These are phyloP conservation scores for Fusarium robinianum DNA, from an alignment of 2,329 filamentous ascomycete genomes.

Conservation along the genomic window DNA sequence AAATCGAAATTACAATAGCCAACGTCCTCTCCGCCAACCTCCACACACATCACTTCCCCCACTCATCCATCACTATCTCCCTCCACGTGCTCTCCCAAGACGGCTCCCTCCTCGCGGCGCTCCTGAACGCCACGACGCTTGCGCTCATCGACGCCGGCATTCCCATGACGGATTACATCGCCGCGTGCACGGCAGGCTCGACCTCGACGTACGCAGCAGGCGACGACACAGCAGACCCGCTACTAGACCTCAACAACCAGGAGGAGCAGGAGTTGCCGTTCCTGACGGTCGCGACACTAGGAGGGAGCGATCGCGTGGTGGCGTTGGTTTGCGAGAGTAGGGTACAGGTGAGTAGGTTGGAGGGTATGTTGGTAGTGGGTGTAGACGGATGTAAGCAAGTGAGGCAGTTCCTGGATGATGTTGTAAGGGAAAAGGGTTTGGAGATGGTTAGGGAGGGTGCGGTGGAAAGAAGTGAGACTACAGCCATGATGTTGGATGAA, in stretches of 20 bases:
- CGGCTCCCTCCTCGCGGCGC: slow-evolving; percentile 85
- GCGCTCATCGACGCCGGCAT: slow-evolving; percentile 94
- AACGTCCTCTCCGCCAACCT: slow-evolving; percentile 77
- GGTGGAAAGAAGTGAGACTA: slow-evolving; percentile 52
- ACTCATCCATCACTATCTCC: slow-evolving; percentile 80
- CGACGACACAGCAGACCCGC: slow-evolving; percentile 73
- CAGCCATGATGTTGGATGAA: slow-evolving; percentile 57
- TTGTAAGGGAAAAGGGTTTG: slow-evolving; percentile 73
- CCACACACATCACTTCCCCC: slow-evolving; percentile 86
- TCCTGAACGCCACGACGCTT: slow-evolving; percentile 88
- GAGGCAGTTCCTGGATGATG: slow-evolving; percentile 75
- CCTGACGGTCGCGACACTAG: slow-evolving; percentile 81
- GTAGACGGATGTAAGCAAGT: slow-evolving; percentile 92
- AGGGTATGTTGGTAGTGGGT: slow-evolving; percentile 91
- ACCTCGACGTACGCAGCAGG: slow-evolving; percentile 68
- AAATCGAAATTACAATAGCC: slow-evolving; percentile 79
- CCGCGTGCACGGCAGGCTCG: slow-evolving; percentile 84
- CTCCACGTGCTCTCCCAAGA: slow-evolving; percentile 90
- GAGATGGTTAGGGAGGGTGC: slow-evolving; percentile 64
- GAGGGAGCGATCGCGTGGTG: slow-evolving; percentile 73
- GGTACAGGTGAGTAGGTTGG: slow-evolving; percentile 78
- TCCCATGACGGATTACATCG: slow-evolving; percentile 91
- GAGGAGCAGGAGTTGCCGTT: slow-evolving; percentile 90
- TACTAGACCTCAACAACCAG: slow-evolving; percentile 77
- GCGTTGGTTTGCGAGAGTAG: slow-evolving; percentile 86